Conservation (phyloP, 2,329 filamentous ascomycete species). For the Periconia sp. region DNA sequence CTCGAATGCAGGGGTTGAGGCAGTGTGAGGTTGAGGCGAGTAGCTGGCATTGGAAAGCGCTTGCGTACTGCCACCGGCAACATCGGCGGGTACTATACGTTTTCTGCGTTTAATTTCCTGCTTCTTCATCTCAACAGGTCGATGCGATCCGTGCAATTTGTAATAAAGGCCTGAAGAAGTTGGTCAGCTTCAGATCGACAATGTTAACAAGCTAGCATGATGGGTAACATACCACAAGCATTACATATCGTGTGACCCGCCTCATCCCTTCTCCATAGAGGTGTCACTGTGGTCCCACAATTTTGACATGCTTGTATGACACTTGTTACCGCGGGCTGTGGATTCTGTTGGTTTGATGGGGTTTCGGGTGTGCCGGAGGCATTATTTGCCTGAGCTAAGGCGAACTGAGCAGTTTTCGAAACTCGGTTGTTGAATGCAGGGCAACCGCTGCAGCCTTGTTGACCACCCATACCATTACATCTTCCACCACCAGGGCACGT, state of each 20-base stretch:
- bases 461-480: slow-evolving; percentile 94
- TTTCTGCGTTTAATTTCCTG: slow-evolving; percentile 94
- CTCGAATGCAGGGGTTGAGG: slow-evolving; percentile 32
- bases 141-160: slow-evolving; percentile 90
- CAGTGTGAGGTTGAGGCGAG: slow-evolving; percentile 30
- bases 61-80: slow-evolving; percentile 42
- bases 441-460: slow-evolving; percentile 92
- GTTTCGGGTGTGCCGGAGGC: slow-evolving; percentile 15
- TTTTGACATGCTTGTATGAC: slow-evolving; percentile 94
- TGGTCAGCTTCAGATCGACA: neutral
- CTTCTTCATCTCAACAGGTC: slow-evolving; percentile 98
- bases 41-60: slow-evolving; percentile 27
- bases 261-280: slow-evolving; percentile 92
- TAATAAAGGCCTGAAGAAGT: slow-evolving; percentile 75
- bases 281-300: slow-evolving; percentile 93
- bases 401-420: slow-evolving; percentile 79
- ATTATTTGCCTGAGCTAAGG: slow-evolving; percentile 50
- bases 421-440: slow-evolving; percentile 97
- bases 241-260: slow-evolving; percentile 97
- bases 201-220: neutral
- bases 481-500: slow-evolving; percentile 93
- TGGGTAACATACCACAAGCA: slow-evolving; percentile 75
- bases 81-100: slow-evolving; percentile 80
- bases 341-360: slow-evolving; percentile 17
- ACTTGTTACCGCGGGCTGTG: slow-evolving; percentile 36